These are phyloP conservation scores for Aureobasidium pullulans DNA, from an alignment of 2,329 filamentous ascomycete species.

Conservation along the genomic window DNA sequence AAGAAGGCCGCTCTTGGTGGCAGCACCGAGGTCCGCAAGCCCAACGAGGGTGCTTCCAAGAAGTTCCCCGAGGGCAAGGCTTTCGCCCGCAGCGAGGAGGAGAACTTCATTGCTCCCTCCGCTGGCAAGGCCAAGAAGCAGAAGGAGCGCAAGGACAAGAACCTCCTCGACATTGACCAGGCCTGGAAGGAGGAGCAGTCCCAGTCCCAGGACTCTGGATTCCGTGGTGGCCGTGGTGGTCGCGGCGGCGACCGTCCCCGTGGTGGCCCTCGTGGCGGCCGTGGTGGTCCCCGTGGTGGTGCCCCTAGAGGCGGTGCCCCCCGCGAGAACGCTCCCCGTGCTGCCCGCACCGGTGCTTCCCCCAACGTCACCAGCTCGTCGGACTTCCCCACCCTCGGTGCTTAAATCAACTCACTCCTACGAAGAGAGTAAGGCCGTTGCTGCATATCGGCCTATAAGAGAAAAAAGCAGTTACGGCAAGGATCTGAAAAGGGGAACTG, in stretches of 20 bases:
- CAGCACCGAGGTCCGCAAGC: slow-evolving; percentile 67
- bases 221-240: slow-evolving; percentile 43
- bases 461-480: slow-evolving; percentile 10
- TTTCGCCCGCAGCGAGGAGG: slow-evolving; percentile 47
- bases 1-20: slow-evolving; percentile 68
- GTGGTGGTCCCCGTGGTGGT: slow-evolving; percentile 45
- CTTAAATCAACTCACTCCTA: slow-evolving; percentile 12
- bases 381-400: slow-evolving; percentile 30
- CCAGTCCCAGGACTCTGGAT: slow-evolving; percentile 38
- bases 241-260: slow-evolving; percentile 33
- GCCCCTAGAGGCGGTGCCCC: slow-evolving; percentile 32
- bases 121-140: slow-evolving; percentile 72
- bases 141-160: slow-evolving; percentile 89
- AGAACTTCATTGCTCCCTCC: slow-evolving; percentile 64
- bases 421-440: neutral
- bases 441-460: slow-evolving; percentile 6
- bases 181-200: slow-evolving; percentile 47
- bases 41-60: slow-evolving; percentile 92
- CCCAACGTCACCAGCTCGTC: slow-evolving; percentile 26
- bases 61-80: slow-evolving; percentile 86
- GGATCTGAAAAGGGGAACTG: neutral
- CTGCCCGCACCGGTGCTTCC: slow-evolving; percentile 18
- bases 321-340: slow-evolving; percentile 38
- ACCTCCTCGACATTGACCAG: slow-evolving; percentile 79
- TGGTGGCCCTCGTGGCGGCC: slow-evolving; percentile 41